phyloP scores from a whole-genome alignment of 1,284 basidiomycete species.

The Heterobasidion parviporum region DNA sequence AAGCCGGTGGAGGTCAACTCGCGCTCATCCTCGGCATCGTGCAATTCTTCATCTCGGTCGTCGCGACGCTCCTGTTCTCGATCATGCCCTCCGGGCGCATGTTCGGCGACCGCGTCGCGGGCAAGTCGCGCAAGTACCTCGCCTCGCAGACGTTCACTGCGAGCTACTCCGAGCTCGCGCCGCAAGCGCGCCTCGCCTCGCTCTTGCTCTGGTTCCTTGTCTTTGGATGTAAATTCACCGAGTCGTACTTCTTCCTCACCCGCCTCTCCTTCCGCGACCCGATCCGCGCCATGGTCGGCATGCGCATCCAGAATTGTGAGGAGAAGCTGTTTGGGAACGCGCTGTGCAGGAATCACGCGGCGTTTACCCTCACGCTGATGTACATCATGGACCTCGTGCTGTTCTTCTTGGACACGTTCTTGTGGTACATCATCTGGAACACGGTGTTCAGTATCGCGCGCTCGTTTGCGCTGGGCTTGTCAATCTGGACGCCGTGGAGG shows the following conservation, averaged over 20 bases:
- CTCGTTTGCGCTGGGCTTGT: constrained; percentile 85
- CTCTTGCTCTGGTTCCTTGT: constrained; percentile 80
- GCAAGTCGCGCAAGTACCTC: constrained; percentile 90
- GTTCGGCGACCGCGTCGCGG: constrained; percentile 92
- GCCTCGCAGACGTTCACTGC: constrained; percentile 96
- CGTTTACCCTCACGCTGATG: constrained; percentile 92
- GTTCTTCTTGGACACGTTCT: constrained; percentile 96
- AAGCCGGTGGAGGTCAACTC: constrained; percentile 53
- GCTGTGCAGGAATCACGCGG: constrained; percentile 84
- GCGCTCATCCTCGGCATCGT: constrained; percentile 86
- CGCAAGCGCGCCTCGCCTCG: constrained; percentile 61
- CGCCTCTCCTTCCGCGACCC: constrained; percentile 84
- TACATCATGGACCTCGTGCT: constrained; percentile 92
- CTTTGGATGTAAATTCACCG: constrained; percentile 90
- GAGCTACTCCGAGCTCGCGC: constrained; percentile 70
- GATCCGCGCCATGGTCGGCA: constrained; percentile 84
- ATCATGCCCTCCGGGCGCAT: constrained; percentile 87
- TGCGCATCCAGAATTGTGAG: constrained; percentile 83
- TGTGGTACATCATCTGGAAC: constrained; percentile 98
- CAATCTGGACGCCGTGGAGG: constrained; percentile 96
- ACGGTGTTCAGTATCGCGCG: constrained; percentile 88
- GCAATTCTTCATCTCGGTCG: constrained; percentile 84
- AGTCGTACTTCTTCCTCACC: constrained; percentile 95
- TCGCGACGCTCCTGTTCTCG: constrained; percentile 77
- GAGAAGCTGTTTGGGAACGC: constrained; percentile 78